Conservation (phyloP, 2,329 filamentous ascomycete genomes). For the Diatrype stigma region DNA sequence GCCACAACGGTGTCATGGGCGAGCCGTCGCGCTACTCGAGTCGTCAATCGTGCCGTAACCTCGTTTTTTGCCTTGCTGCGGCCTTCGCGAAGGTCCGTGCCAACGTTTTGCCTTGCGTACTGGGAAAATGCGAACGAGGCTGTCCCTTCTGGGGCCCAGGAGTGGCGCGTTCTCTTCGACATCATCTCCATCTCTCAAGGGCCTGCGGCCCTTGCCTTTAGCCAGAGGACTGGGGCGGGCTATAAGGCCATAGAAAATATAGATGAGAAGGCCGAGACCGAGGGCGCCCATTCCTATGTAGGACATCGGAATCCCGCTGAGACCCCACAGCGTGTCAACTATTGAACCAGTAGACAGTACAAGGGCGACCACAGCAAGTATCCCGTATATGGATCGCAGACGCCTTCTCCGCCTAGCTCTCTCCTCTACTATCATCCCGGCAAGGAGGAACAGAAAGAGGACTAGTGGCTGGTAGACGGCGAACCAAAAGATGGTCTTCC, state of each 20-base stretch:
- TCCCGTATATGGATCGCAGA: slow-evolving; percentile 10
- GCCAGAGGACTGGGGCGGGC: slow-evolving; percentile 17
- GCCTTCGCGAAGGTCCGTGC: slow-evolving; percentile 18
- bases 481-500: slow-evolving; percentile 17
- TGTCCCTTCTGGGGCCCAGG: slow-evolving; percentile 6
- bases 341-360: slow-evolving; percentile 13
- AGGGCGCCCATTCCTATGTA: slow-evolving; percentile 21
- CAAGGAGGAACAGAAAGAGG: slow-evolving; percentile 19
- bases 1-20: not conserved
- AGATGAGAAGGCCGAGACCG: slow-evolving; percentile 13
- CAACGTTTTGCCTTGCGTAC: slow-evolving; percentile 15
- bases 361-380: slow-evolving; percentile 8
- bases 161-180: slow-evolving; percentile 17
- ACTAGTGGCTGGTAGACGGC: slow-evolving; percentile 17
- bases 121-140: slow-evolving; percentile 12
- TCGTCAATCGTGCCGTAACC: slow-evolving; percentile 15
- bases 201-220: slow-evolving; percentile 19
- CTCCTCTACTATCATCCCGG: slow-evolving; percentile 22
- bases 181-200: slow-evolving; percentile 9
- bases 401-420: slow-evolving; percentile 8
- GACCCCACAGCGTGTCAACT: slow-evolving; percentile 19
- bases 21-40: not conserved
- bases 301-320: slow-evolving; percentile 22
- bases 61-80: slow-evolving; percentile 8
- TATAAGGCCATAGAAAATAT: slow-evolving; percentile 19